phyloP scores from a whole-genome alignment of 2,329 filamentous ascomycete species.

The Fusarium palustre region DNA sequence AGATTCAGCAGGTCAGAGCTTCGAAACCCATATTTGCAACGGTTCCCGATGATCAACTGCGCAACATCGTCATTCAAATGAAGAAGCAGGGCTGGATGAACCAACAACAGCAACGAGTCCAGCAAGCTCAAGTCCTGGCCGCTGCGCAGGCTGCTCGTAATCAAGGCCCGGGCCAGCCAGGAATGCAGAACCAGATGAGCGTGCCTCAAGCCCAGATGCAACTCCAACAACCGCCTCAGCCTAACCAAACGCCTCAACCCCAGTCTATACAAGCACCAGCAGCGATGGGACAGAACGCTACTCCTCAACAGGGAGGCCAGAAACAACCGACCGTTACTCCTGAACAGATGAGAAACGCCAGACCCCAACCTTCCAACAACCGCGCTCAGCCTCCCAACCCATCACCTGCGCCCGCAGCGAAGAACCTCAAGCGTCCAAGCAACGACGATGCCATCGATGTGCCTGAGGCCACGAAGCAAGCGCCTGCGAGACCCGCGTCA shows the following conservation, averaged over 20 bases:
- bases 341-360: conserved; percentile 44
- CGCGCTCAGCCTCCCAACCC: conserved; percentile 53
- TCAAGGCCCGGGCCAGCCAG: conserved; percentile 49
- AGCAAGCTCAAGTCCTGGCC: conserved; percentile 50
- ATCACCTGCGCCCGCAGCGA: conserved; percentile 55
- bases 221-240: conserved; percentile 64
- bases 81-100: conserved; percentile 51
- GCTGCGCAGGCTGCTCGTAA: conserved; percentile 49
- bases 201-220: conserved; percentile 64
- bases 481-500: conserved; percentile 39
- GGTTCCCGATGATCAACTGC: conserved; percentile 52
- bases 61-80: conserved; percentile 49
- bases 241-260: conserved; percentile 53
- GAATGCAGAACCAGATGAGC: conserved; percentile 56
- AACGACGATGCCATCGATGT: conserved; percentile 58
- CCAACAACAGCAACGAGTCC: conserved; percentile 52
- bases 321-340: conserved; percentile 48
- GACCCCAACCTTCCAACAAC: conserved; percentile 49
- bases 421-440: conserved; percentile 64
- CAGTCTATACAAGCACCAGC: conserved; percentile 53
- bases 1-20: conserved; percentile 50
- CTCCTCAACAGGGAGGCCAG: conserved; percentile 47
- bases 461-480: conserved; percentile 37
- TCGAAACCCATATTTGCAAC: conserved; percentile 44
- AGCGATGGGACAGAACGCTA: conserved; percentile 58